These are phyloP conservation scores for Goniomonas avonlea DNA, from an alignment of 78 protist species.

Conservation along the genomic window DNA sequence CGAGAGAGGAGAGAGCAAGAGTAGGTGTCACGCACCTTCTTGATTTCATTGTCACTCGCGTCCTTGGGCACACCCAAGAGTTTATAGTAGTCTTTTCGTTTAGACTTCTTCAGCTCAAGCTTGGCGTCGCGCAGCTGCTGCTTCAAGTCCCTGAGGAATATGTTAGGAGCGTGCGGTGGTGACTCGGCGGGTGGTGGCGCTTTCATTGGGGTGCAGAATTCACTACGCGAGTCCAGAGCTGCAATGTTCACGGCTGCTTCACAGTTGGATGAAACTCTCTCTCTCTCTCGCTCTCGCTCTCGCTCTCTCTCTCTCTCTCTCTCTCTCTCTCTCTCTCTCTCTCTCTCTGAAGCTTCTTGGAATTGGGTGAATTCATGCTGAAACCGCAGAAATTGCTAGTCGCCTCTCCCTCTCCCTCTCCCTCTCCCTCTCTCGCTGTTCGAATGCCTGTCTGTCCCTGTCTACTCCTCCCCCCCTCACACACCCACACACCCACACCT, in stretches of 20 bases:
- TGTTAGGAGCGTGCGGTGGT: too few species aligned
- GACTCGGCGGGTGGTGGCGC: too few species aligned
- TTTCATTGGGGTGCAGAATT: too few species aligned
- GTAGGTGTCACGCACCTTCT: too few species aligned
- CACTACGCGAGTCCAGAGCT: too few species aligned
- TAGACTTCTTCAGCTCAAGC: constrained; percentile 8
- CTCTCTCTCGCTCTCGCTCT: neutral
- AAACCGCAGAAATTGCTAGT: too few species aligned
- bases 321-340: too few species aligned
- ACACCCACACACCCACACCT: neutral
- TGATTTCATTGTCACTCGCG: too few species aligned
- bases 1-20: too few species aligned
- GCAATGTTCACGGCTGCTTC: too few species aligned
- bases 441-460: neutral
- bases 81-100: constrained; percentile 6
- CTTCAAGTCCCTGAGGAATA: neutral
- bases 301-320: neutral
- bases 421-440: neutral
- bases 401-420: neutral
- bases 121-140: neutral
- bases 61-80: neutral
- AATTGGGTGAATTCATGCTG: too few species aligned
- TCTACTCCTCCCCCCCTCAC: neutral
- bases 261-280: neutral
- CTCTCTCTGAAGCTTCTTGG: too few species aligned